Conservation (phyloP, 371 early-diverging fungal species). For the Apophysomyces ossiformis region DNA sequence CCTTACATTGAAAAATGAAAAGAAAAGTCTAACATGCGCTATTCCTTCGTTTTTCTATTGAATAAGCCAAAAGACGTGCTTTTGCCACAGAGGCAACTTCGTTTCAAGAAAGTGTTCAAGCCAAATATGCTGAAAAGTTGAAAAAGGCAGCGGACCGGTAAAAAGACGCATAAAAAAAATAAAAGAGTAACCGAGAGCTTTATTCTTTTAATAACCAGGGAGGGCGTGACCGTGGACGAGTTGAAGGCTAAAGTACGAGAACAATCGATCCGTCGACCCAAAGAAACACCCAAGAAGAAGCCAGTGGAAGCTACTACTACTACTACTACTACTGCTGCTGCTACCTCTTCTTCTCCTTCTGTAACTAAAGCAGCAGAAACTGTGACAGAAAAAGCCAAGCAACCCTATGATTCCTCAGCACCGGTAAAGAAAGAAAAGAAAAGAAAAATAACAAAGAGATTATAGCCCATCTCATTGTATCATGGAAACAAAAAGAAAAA, state of each 20-base stretch:
- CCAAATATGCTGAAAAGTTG: conserved; percentile 77
- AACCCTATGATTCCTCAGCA: conserved; percentile 53
- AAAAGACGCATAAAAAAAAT: conserved; percentile 18
- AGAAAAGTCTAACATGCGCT: background rate
- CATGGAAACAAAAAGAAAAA: too few species aligned
- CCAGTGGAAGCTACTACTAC: conserved; percentile 19
- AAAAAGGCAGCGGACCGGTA: conserved; percentile 67
- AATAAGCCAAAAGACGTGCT: conserved; percentile 18
- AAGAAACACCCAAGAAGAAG: conserved; percentile 26
- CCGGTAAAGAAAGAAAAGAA: conserved; percentile 43
- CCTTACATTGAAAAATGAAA: background rate
- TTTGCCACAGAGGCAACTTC: conserved; percentile 23
- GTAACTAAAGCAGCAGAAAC: conserved; percentile 36
- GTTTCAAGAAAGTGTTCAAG: conserved; percentile 55
- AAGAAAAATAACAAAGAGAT: background rate
- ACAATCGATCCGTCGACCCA: conserved; percentile 28
- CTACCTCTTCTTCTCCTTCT: conserved; percentile 16
- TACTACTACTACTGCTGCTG: conserved; percentile 23
- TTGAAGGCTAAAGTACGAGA: conserved; percentile 53
- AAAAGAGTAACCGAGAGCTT: background rate
- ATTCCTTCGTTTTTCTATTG: background rate
- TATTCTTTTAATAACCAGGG: conserved; percentile 30
- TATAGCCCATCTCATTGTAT: too few species aligned
- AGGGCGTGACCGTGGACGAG: conserved; percentile 54
- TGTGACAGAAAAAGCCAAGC: conserved; percentile 35